A percentile compares a stretch with the other conserved stretches of the same genome.
These are phyloP conservation scores for Saccharomycopsis capsularis DNA, from an alignment of 805 yeast species.

Conservation along the genomic window DNA sequence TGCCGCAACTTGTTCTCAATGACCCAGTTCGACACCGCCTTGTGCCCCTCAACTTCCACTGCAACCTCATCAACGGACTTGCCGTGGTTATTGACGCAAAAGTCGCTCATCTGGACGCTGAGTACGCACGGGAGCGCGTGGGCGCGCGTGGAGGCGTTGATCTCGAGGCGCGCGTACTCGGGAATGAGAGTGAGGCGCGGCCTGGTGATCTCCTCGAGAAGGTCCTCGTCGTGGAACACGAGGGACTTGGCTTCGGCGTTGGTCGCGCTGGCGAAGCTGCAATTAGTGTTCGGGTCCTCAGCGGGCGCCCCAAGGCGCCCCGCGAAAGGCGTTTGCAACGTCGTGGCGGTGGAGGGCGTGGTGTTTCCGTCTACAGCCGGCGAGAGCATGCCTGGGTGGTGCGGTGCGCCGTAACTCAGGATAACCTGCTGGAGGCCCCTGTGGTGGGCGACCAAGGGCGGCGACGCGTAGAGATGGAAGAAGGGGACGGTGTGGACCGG, in stretches of 20 bases:
- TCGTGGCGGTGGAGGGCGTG: background rate
- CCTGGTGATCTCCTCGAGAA: slow-evolving; percentile 9
- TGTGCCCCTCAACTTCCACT: slow-evolving; percentile 8
- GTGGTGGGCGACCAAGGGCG: background rate
- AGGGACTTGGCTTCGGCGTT: slow-evolving; percentile 10
- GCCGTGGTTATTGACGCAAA: slow-evolving; percentile 1
- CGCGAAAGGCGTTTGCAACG: background rate
- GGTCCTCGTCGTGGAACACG: slow-evolving; percentile 11
- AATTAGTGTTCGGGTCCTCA: background rate
- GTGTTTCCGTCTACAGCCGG: too few species aligned
- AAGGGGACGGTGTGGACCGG: background rate
- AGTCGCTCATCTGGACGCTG: slow-evolving; percentile 14
- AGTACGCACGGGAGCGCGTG: slow-evolving; percentile 16
- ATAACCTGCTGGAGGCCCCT: too few species aligned
- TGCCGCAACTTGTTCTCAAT: slow-evolving; percentile 3
- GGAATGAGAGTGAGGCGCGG: slow-evolving; percentile 16
- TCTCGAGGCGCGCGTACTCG: slow-evolving; percentile 5
- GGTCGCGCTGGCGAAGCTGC: background rate
- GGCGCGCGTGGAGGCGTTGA: slow-evolving; percentile 5
- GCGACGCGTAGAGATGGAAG: too few species aligned
- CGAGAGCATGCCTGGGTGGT: too few species aligned
- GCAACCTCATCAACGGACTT: slow-evolving; percentile 10
- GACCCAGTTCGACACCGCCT: slow-evolving; percentile 12
- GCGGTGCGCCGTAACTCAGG: too few species aligned
- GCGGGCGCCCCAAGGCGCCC: background rate